Base-by-base conservation (phyloP, 352 stramenopile genomes). In the Phytophthora fragariaefolia region DNA sequence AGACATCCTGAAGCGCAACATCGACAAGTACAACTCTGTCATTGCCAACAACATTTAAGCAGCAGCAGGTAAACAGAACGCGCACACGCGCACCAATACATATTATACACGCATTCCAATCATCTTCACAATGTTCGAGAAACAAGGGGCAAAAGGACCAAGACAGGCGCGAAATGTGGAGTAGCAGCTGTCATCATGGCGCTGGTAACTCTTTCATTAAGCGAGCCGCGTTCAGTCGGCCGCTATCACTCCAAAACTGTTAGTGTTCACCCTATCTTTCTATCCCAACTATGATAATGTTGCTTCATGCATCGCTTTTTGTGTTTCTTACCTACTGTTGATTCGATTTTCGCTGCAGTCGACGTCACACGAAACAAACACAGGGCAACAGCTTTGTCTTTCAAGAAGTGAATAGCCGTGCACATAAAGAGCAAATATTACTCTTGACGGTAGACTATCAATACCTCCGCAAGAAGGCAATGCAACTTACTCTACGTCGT, bases 1-100 rank as follows among this genome's bases (percentile, higher is more conserved):
- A 88, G 83, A 96, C 62, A 94, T 95, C 54, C 79, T 96, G 43
- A 96, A 96, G 87, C 87, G 89, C 72, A 96, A 96, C 77, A 92
- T 96, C 42, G 83, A 93, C 74, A 92, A 92, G 78, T 96, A 96
- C 84, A 96, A 95, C 77, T 83, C 81, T 48, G 83, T 95, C 63
- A 95, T 95, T 54, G 89, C 89, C 59, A 93, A 95, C 81, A 95
- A 92, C 73, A 95, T 95, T 74, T 96, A 89, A 87, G 42, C 70
- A 71, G 50, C 63, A 59, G 24, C 50, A 66, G 64, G 49, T 60
- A 32, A 40, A 58, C 48, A 74, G 49, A 71, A 63, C 64, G 45
- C 51, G 52, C 58, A 43, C 49, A 61, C 17, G 54, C 53, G 58
- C 55, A 68, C 54, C 59, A 69, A 69, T 69, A 72, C 66, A 71